These are phyloP conservation scores for Apiotrichum gamsii DNA, from an alignment of 1,284 basidiomycete species.

Conservation along the genomic window DNA sequence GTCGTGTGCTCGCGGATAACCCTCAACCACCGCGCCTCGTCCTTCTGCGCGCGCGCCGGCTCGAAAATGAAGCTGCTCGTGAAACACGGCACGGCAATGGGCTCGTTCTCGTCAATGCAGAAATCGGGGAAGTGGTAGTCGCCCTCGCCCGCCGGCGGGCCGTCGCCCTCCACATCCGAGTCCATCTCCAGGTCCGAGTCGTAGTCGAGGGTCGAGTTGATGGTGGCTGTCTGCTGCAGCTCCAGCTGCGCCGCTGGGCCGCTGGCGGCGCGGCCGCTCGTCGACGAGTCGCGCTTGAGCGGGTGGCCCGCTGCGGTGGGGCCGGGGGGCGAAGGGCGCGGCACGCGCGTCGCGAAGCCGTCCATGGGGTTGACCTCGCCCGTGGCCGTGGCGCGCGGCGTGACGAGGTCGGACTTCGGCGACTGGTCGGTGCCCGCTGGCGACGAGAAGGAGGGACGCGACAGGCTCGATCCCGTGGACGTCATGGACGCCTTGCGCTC, in stretches of 20 bases:
- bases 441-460: background rate
- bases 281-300: background rate
- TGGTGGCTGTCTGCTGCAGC: background rate
- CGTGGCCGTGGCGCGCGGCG: background rate
- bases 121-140: conserved; percentile 11
- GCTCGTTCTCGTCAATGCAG: conserved; percentile 26
- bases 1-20: conserved; percentile 35
- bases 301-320: background rate
- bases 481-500: conserved; percentile 7
- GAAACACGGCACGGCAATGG: conserved; percentile 29
- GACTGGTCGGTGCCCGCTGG: background rate
- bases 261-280: background rate
- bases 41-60: conserved; percentile 39
- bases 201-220: conserved; percentile 19
- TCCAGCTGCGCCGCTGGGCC: background rate
- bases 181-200: conserved; percentile 39
- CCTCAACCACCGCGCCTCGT: conserved; percentile 42
- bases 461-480: background rate
- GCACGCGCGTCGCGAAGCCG: conserved; percentile 9
- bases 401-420: background rate
- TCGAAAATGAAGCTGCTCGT: conserved; percentile 34
- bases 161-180: conserved; percentile 30
- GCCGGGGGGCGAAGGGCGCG: conserved; percentile 1
- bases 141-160: background rate
- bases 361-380: background rate